Conservation (phyloP, 2,329 filamentous ascomycete genomes). For the Chaetomium olivaceum region DNA sequence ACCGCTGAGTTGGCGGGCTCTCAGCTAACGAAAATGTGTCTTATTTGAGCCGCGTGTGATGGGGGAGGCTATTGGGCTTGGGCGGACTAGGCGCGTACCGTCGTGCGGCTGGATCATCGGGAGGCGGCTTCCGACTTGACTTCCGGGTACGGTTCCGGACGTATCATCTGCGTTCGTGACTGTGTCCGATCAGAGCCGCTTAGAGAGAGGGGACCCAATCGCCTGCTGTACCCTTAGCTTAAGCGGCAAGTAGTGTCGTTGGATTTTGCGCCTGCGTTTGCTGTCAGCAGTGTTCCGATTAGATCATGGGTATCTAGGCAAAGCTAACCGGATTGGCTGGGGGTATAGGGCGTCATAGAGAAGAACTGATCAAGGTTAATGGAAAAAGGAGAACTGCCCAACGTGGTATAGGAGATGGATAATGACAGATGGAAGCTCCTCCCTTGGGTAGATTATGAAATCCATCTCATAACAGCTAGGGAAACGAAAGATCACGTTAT, state of each 20-base stretch:
- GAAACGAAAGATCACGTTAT: too few relatives aligned
- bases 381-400: neutral
- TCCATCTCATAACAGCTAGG: too few relatives aligned
- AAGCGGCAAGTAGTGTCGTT: neutral
- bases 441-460: too few relatives aligned
- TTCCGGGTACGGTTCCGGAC: neutral
- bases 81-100: neutral
- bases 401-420: neutral
- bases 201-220: neutral
- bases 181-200: neutral
- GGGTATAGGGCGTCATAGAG: too few relatives aligned
- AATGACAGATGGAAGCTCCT: too few relatives aligned
- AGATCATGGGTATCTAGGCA: too few relatives aligned
- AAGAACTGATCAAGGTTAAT: too few relatives aligned
- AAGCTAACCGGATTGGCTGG: neutral
- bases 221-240: neutral
- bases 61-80: neutral
- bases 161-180: neutral
- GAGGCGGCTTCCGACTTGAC: neutral
- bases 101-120: neutral
- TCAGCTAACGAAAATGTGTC: neutral
- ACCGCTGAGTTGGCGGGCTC: conserved; percentile 11
- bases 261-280: neutral
- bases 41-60: neutral
- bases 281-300: too few relatives aligned